Percentiles rank a stretch among this genome's conserved stretches.
These are phyloP conservation scores for Phytopythium montanum DNA, from an alignment of 352 stramenopile genomes.

Conservation along the genomic window DNA sequence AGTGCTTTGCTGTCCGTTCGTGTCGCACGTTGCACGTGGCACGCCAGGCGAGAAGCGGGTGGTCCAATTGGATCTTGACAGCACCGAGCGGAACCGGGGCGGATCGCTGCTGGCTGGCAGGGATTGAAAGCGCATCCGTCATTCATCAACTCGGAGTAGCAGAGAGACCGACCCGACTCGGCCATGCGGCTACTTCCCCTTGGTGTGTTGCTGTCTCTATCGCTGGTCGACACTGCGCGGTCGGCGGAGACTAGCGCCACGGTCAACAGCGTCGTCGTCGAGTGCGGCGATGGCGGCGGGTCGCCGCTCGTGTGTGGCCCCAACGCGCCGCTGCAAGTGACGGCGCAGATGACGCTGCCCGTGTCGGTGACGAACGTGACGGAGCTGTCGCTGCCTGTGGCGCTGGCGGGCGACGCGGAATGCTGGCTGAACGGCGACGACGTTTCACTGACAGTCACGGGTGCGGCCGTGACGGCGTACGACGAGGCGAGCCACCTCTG, in stretches of 20 bases:
- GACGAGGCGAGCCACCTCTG: background rate
- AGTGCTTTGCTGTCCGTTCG: background rate
- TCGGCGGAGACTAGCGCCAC: background rate
- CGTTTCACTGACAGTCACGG: constrained; percentile 3
- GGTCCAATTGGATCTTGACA: background rate
- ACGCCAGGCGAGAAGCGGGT: background rate
- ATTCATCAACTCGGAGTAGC: background rate
- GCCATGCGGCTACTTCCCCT: background rate
- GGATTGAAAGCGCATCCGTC: background rate
- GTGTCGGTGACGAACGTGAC: constrained; percentile 1
- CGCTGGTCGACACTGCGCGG: background rate
- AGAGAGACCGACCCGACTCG: background rate
- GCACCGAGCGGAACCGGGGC: background rate
- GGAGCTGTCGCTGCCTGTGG: background rate
- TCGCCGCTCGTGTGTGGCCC: constrained; percentile 2
- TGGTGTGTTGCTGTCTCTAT: background rate
- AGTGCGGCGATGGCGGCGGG: background rate
- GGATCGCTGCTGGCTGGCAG: background rate
- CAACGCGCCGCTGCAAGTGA: constrained; percentile 1
- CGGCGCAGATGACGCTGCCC: constrained; percentile 6
- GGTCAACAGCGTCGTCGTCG: constrained; percentile 5
- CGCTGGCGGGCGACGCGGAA: constrained; percentile 2
- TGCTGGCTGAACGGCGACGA: constrained; percentile 6
- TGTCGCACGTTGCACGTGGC: no score
- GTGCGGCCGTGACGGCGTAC: background rate